Base-by-base conservation (phyloP, 177 flowering plant genomes). In the Vitis hybrid region DNA sequence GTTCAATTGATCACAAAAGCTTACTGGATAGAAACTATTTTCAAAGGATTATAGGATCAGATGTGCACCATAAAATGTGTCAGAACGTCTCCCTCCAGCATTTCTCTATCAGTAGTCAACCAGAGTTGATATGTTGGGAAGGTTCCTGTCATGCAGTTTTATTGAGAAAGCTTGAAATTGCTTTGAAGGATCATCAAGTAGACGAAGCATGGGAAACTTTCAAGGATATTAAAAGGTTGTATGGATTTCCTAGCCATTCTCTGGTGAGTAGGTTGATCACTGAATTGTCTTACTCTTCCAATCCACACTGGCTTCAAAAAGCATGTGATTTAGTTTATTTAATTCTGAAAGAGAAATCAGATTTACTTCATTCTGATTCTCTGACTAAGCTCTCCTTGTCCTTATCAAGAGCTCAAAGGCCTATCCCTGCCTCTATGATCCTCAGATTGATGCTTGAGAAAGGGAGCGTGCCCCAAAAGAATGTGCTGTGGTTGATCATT, bases 401-500 rank as follows among this genome's bases (percentile, higher is more conserved):
- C 17, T 75, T 92, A 60, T 86, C 92, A n/a, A 84, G 98, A 76
- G 86, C 88, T 50, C 90, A 88, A 69, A 83, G 87, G 89, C 87
- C 87, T n/a, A 58, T 79, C 70, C 87, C 82, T 64, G 85, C 97
- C 10, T 84, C 94, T 0, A 72, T 52, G 69, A 78, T 92, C 52
- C 78, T 92, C 48, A 81, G 97, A 72, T 12, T 85, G 73, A 80
- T 91, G 85, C 65, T 91, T 61, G 82, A 80, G 69, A 85, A 68
- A 61, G 26, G 54, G 50, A 72, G 30, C 45, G 62, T 78, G 17
- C 93, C 86, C 1, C 70, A 83, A 2, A 51, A 73, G 70, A 77
- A 79, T 72, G 34, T 86, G 10, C 77, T 88, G 69, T 63, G 69
- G 34, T 71, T 78, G 49, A 67, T 89, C 9, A 64, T 91, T 71